A percentile compares a stretch with the other conserved stretches of the same genome.
Conservation (phyloP, 2,329 filamentous ascomycete genomes). For the Sporothrix dimorphospora region DNA sequence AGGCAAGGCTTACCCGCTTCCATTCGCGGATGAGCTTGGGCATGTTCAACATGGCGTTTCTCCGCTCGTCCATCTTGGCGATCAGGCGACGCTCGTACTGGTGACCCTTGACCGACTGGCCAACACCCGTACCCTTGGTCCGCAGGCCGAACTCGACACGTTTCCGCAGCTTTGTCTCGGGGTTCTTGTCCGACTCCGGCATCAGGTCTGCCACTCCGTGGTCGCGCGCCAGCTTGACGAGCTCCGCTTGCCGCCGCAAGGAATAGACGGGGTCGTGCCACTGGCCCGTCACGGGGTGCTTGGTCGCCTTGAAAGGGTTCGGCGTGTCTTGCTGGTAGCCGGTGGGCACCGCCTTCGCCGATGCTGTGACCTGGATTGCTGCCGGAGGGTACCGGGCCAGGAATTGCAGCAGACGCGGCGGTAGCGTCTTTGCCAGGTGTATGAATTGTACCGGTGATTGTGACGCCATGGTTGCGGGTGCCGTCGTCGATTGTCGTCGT, state of each 20-base stretch:
- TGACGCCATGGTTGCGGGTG: constrained; percentile 30
- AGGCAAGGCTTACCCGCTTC: constrained; percentile 73
- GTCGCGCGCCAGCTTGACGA: constrained; percentile 81
- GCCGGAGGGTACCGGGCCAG: constrained; percentile 85
- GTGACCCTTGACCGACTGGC: constrained; percentile 94
- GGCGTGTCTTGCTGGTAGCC: constrained; percentile 60
- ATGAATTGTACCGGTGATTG: constrained; percentile 42
- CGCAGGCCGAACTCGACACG: constrained; percentile 78
- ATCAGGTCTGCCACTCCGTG: constrained; percentile 81
- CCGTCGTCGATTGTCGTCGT: constrained; percentile 14
- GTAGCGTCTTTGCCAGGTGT: constrained; percentile 71
- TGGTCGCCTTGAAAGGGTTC: constrained; percentile 82
- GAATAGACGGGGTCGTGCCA: constrained; percentile 87
- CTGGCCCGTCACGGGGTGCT: constrained; percentile 75
- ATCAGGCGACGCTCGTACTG: constrained; percentile 86
- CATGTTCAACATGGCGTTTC: constrained; percentile 94
- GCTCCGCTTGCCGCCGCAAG: constrained; percentile 82
- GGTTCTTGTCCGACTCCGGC: constrained; percentile 75
- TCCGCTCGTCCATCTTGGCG: constrained; percentile 80
- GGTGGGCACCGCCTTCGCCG: constrained; percentile 47
- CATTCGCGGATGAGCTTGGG: constrained; percentile 87
- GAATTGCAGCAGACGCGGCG: constrained; percentile 78
- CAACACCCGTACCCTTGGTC: constrained; percentile 91
- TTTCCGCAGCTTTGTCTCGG: constrained; percentile 69
- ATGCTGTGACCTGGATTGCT: constrained; percentile 55